A percentile compares a stretch with the other conserved stretches of the same genome.
Evolutionary conservation across 2,329 filamentous ascomycete genomes (phyloP).

Genomic region (Coniosporium uncinatum): DNA sequence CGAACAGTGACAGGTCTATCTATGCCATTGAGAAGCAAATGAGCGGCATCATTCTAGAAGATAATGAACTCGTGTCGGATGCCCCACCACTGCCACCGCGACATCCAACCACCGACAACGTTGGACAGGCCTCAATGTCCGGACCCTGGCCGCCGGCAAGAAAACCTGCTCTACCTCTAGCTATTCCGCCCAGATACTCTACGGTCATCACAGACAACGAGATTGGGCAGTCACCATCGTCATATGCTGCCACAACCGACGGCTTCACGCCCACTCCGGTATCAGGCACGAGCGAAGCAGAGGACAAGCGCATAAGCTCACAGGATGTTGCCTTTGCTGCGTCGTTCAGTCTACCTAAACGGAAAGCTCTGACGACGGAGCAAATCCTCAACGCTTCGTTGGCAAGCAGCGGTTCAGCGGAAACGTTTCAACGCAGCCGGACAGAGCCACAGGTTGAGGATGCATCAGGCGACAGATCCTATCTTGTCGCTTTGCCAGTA

Average conservation of each 20-base stretch:
- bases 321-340: conserved; percentile 23
- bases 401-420: background rate
- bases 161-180: conserved; percentile 33
- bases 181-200: conserved; percentile 36
- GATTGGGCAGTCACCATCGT: conserved; percentile 28
- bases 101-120: conserved; percentile 7
- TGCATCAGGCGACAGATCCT: no score
- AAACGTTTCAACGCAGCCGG: background rate
- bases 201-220: conserved; percentile 29
- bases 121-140: conserved; percentile 7
- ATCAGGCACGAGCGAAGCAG: background rate
- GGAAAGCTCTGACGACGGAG: conserved; percentile 35
- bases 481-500: background rate
- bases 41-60: conserved; percentile 34
- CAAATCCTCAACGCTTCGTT: conserved; percentile 17
- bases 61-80: conserved; percentile 23
- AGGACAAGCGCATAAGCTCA: no score
- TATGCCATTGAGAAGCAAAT: conserved; percentile 21
- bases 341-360: conserved; percentile 33
- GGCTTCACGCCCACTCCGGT: conserved; percentile 23
- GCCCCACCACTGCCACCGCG: conserved; percentile 31
- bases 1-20: conserved; percentile 5
- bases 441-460: background rate
- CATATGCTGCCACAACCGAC: conserved; percentile 29
- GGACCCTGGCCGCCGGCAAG: conserved; percentile 18